phyloP scores from a whole-genome alignment of 169 alveolate species.

The Condylostoma magnum region DNA sequence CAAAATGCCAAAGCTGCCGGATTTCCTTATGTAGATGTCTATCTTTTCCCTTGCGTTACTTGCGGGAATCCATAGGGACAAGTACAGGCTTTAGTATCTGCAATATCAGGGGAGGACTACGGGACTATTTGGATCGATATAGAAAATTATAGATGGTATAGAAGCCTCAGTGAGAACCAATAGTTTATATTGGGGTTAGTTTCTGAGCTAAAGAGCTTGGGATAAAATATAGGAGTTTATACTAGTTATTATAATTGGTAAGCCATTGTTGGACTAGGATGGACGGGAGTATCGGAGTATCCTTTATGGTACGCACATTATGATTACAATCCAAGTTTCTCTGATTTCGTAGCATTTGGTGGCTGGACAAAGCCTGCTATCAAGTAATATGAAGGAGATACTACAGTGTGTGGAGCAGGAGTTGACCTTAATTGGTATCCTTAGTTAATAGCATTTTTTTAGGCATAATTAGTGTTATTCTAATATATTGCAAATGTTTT shows the following conservation, averaged over 20 bases:
- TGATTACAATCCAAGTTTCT: slow-evolving; percentile 47
- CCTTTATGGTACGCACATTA: slow-evolving; percentile 76
- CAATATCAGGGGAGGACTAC: slow-evolving; percentile 5
- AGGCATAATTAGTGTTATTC: no score
- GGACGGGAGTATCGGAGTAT: slow-evolving; percentile 33
- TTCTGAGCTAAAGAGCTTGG: slow-evolving; percentile 25
- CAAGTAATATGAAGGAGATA: slow-evolving; percentile 55
- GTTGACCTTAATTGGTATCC: slow-evolving; percentile 46
- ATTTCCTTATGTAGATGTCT: slow-evolving; percentile 43
- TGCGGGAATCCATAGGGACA: slow-evolving; percentile 10
- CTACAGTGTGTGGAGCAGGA: slow-evolving; percentile 51
- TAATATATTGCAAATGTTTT: no score
- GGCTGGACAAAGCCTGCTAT: slow-evolving; percentile 58
- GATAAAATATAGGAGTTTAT: slow-evolving; percentile 57
- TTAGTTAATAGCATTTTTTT: no score
- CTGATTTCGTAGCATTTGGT: slow-evolving; percentile 51
- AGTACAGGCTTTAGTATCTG: neutral
- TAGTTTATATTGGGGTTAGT: slow-evolving; percentile 40
- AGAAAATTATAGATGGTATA: slow-evolving; percentile 54
- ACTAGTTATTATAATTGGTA: slow-evolving; percentile 52
- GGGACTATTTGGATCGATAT: slow-evolving; percentile 62
- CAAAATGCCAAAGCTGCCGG: slow-evolving; percentile 55
- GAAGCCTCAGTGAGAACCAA: slow-evolving; percentile 39
- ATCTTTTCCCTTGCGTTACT: slow-evolving; percentile 55
- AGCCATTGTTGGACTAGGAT: slow-evolving; percentile 47